Evolutionary conservation across 2,329 filamentous ascomycete species (phyloP), one percentile per base, ranked within the genome.

Genomic region (Colletotrichum shisoi): DNA sequence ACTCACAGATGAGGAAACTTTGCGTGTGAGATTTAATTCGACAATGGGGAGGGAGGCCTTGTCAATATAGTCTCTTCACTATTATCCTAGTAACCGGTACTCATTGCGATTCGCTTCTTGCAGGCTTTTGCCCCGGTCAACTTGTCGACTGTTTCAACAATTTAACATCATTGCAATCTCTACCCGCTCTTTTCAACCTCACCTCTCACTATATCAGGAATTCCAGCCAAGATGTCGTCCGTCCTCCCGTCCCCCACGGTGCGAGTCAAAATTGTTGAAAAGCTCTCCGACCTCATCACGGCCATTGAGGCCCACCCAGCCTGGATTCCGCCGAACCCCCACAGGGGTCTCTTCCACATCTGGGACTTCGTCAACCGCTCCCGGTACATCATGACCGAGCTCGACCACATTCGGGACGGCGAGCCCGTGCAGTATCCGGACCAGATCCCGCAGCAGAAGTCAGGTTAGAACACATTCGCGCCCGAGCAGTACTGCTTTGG

Each of bases 331-430:
- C 71, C 71, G n/a, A 70, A 69, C 17, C 72, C 72, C 39, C 72
- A 76, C 62, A 71, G 72, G 19, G 75, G 75, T 17, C 75, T 81
- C 46, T 78, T 72, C 61, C 73, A 79, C 69, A 69, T 79, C 39
- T 82, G 77, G 77, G 79, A 81, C 69, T 82, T 81, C 70, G 76
- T 77, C 52, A 76, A 73, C 64, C 76, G 78, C 42, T 79, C 77
- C n/a, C 71, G 75, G 44, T 81, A 80, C 68, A 80, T 80, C 73
- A 75, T 80, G 69, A 74, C 73, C 7, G 78, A 81, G 73, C 73
- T 81, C 27, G 77, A 81, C 19, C 79, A 78, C 48, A 76, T 80
- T 59, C 72, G 73, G 19, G 72, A 72, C 27, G 78, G 78, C 15
- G 69, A 71, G 53, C 71, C 74, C 15, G 61, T 79, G 39, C 69